phyloP scores from a whole-genome alignment of 176 grass and related monocot genomes.

The Thalia dealbata region DNA sequence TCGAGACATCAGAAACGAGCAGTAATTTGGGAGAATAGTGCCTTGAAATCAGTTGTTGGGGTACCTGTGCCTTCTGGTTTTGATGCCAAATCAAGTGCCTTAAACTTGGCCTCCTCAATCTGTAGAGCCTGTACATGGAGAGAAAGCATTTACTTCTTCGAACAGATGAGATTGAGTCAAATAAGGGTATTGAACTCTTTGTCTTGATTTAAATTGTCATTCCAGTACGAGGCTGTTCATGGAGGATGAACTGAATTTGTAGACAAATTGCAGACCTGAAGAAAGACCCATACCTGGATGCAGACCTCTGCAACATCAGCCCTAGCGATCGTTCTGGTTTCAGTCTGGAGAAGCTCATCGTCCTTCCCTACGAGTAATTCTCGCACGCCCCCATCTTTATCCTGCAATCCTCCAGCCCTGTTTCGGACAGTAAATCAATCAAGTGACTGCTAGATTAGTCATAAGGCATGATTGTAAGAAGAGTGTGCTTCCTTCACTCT shows the following conservation, averaged over 20 bases:
- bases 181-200: background rate
- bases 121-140: constrained; percentile 46
- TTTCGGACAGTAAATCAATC: background rate
- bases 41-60: constrained; percentile 63
- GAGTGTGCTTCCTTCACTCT: no score
- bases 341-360: constrained; percentile 74
- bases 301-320: constrained; percentile 92
- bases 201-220: background rate
- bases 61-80: constrained; percentile 86
- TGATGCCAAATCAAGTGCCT: constrained; percentile 88
- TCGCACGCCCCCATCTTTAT: constrained; percentile 76
- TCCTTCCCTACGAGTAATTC: constrained; percentile 75
- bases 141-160: background rate
- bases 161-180: background rate
- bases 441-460: background rate
- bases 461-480: background rate
- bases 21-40: constrained; percentile 56
- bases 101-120: constrained; percentile 65
- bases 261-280: no score
- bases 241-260: no score
- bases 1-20: constrained; percentile 51
- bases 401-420: constrained; percentile 88
- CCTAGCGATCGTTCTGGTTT: constrained; percentile 78
- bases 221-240: no score
- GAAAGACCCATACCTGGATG: constrained; percentile 44